phyloP scores from a whole-genome alignment of 2,329 filamentous ascomycete species.

The Huntiella abstrusa region DNA sequence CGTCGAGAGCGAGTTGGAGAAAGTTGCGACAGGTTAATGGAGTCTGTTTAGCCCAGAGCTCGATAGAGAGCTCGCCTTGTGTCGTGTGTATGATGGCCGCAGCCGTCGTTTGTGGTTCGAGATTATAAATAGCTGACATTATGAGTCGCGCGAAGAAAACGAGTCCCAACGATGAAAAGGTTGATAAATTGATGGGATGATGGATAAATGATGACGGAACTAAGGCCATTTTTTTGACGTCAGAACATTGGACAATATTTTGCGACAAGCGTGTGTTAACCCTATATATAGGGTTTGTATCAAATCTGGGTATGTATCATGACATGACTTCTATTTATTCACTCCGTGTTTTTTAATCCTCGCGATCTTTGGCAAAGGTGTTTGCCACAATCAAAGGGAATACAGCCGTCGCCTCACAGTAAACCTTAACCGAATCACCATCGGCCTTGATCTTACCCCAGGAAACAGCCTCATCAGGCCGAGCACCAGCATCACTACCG shows the following conservation, averaged over 20 bases:
- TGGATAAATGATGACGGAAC: background rate
- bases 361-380: slow-evolving; percentile 42
- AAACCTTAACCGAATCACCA: slow-evolving; percentile 73
- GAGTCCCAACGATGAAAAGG: no score
- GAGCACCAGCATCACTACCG: slow-evolving; percentile 83
- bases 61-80: slow-evolving; percentile 70
- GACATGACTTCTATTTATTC: background rate
- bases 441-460: slow-evolving; percentile 96
- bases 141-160: background rate
- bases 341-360: background rate
- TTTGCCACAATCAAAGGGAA: slow-evolving; percentile 50
- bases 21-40: slow-evolving; percentile 89
- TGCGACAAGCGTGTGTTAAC: background rate
- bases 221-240: background rate
- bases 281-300: background rate
- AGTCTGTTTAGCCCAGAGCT: slow-evolving; percentile 88
- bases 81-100: slow-evolving; percentile 85
- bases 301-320: background rate
- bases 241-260: background rate
- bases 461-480: slow-evolving; percentile 90
- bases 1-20: slow-evolving; percentile 81
- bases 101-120: slow-evolving; percentile 77
- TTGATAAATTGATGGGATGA: background rate
- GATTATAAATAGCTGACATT: slow-evolving; percentile 86
- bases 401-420: slow-evolving; percentile 43